phyloP scores from a whole-genome alignment of 2,329 filamentous ascomycete genomes.

The Stachybotrys echinatus region DNA sequence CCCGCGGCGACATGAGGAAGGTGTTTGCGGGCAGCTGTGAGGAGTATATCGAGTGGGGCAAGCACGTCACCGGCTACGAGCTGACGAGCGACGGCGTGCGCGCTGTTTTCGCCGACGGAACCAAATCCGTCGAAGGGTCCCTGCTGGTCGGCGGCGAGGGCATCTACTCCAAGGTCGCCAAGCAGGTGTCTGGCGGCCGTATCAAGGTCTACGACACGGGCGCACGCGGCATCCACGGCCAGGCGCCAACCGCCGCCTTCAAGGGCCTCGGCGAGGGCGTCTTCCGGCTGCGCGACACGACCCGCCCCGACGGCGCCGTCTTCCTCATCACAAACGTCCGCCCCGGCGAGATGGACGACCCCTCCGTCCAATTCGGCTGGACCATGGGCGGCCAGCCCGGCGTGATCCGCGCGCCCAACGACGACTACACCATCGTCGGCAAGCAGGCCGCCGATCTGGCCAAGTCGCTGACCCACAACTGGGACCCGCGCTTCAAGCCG shows the following conservation, averaged over 20 bases:
- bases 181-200: conserved; percentile 51
- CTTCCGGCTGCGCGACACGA: conserved; percentile 46
- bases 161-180: conserved; percentile 54
- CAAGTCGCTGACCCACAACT: conserved; percentile 45
- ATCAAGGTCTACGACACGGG: conserved; percentile 60
- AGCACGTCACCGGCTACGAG: conserved; percentile 54
- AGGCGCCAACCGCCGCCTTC: conserved; percentile 58
- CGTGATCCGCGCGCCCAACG: conserved; percentile 51
- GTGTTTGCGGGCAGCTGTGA: conserved; percentile 54
- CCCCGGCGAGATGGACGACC: conserved; percentile 52
- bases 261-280: conserved; percentile 59
- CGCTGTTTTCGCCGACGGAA: conserved; percentile 55
- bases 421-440: conserved; percentile 55
- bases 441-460: conserved; percentile 51
- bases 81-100: conserved; percentile 47
- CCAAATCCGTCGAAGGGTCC: conserved; percentile 50
- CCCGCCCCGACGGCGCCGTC: conserved; percentile 38
- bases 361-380: conserved; percentile 55
- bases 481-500: conserved; percentile 50
- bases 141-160: conserved; percentile 60
- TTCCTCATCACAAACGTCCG: conserved; percentile 61
- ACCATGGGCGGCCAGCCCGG: conserved; percentile 55
- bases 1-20: conserved; percentile 57
- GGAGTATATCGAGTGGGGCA: conserved; percentile 47
- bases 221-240: conserved; percentile 59